Evolutionary conservation across 169 alveolate species (phyloP), one percentile per base, ranked within the genome.

Genomic region (Plasmodium malariae): DNA sequence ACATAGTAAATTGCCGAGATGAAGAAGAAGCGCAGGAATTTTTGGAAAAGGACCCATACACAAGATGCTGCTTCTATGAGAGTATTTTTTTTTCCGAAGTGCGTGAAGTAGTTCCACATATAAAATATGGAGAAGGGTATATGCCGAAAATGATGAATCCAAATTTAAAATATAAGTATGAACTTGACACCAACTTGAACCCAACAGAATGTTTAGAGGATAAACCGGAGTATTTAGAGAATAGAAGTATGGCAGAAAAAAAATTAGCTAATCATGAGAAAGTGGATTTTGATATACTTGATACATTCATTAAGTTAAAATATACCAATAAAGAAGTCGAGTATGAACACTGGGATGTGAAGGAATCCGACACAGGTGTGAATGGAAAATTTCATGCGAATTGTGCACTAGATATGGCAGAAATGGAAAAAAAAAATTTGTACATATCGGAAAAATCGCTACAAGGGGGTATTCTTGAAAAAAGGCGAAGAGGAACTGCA

Each of bases 1-100:
- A 54, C 26, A 60, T 91, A 48, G 65, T 88, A 30, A 78, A 78
- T 51, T 86, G 88, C 37, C 78, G 26, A 62, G 71, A 71, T 63
- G 91, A 85, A 19, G 92, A 73, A 21, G 93, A 74, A 30, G 94
- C 94, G 2, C 32, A 40, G 1, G 94, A 91, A 36, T 91, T 86
- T 69, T 69, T 65, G 19, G 87, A 74, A 55, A 85, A 91, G 12
- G 89, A 69, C 21, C 94, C 94, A 2, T 91, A 72, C 34, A 83
- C 88, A 14, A 87, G 94, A 55, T 78, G 74, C 19, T 76, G 94
- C 21, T 71, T 91, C 24, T 91, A 59, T 45, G 73, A 65, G 3
- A 87, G 93, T 45, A 63, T 85, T 34, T 86, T 91, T 43, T 57
- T 91, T n/a, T 49, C 83, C 28, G 91, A 87, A 28, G 89, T 83